Conservation (phyloP, 257 asterid genomes). For the Dorcoceras hygrometricum region DNA sequence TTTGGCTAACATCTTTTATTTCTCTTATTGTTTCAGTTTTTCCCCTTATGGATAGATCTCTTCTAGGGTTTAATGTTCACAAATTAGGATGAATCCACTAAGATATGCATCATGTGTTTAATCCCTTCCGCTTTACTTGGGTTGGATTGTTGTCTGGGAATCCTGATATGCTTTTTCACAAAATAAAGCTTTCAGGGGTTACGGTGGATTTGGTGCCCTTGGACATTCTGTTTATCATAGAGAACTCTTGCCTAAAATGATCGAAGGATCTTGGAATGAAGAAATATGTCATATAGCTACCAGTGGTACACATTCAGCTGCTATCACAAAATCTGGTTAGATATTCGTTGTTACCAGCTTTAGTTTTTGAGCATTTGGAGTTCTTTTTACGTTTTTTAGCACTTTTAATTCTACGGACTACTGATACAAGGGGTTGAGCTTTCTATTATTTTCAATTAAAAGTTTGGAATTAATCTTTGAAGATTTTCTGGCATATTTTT, state of each 20-base stretch:
- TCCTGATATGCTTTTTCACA: constrained; percentile 42
- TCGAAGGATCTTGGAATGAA: constrained; percentile 74
- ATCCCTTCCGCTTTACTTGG: constrained; percentile 19
- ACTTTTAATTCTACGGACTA: too few species aligned
- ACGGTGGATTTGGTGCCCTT: constrained; percentile 99
- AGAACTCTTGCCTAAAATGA: constrained; percentile 79
- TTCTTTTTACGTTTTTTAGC: too few species aligned
- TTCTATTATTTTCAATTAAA: background rate
- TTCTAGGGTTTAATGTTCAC: constrained; percentile 9
- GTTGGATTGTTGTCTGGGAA: constrained; percentile 21
- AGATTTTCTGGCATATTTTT: background rate
- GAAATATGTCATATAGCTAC: constrained; percentile 74
- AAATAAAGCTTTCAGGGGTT: constrained; percentile 92
- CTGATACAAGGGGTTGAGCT: too few species aligned
- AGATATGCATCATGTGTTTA: constrained; percentile 10
- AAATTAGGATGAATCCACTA: background rate
- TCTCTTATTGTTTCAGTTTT: background rate
- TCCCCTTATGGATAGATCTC: background rate
- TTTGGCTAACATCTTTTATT: too few species aligned
- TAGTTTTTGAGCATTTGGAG: background rate
- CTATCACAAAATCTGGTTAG: constrained; percentile 73
- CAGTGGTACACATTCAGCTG: constrained; percentile 92
- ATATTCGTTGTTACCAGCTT: background rate
- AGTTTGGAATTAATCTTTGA: background rate
- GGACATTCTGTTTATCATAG: constrained; percentile 88